phyloP scores from a whole-genome alignment of 2,329 filamentous ascomycete genomes.

The Raffaelea albimanens region DNA sequence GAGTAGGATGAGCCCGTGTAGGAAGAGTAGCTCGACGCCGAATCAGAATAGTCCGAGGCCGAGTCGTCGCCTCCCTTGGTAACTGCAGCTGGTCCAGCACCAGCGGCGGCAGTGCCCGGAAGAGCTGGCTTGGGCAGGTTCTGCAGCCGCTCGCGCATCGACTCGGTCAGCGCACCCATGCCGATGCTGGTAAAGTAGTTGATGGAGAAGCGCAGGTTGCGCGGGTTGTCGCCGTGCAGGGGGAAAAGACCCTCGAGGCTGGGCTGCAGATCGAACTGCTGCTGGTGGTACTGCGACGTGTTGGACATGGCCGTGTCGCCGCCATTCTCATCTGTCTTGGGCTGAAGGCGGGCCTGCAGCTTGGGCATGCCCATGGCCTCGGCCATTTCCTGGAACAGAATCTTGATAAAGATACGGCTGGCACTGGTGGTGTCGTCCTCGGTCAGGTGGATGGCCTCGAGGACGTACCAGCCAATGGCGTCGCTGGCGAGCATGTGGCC shows the following conservation, averaged over 20 bases:
- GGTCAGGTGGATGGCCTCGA: slow-evolving; percentile 79
- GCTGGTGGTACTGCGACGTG: not conserved
- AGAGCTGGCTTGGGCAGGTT: slow-evolving; percentile 80
- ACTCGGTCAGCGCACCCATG: slow-evolving; percentile 89
- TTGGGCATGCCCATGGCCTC: slow-evolving; percentile 80
- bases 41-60: slow-evolving; percentile 54
- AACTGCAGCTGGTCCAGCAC: not conserved
- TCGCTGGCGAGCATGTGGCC: slow-evolving; percentile 83
- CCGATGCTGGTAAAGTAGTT: slow-evolving; percentile 99
- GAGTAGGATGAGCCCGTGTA: slow-evolving; percentile 56
- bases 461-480: slow-evolving; percentile 83
- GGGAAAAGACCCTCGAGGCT: slow-evolving; percentile 84
- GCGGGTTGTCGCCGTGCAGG: slow-evolving; percentile 58
- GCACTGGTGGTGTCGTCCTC: slow-evolving; percentile 96
- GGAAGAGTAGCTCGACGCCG: slow-evolving; percentile 70
- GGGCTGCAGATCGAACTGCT: slow-evolving; percentile 47
- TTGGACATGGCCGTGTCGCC: not conserved
- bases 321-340: slow-evolving; percentile 45
- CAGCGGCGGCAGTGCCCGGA: slow-evolving; percentile 46
- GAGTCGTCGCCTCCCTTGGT: not conserved
- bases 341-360: slow-evolving; percentile 61
- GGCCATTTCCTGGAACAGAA: slow-evolving; percentile 84
- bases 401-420: slow-evolving; percentile 97
- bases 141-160: slow-evolving; percentile 84
- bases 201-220: slow-evolving; percentile 92